A percentile compares a stretch with the other conserved stretches of the same genome.
Conservation (phyloP, 2,329 filamentous ascomycete species). For the Chaetomium globosum region DNA sequence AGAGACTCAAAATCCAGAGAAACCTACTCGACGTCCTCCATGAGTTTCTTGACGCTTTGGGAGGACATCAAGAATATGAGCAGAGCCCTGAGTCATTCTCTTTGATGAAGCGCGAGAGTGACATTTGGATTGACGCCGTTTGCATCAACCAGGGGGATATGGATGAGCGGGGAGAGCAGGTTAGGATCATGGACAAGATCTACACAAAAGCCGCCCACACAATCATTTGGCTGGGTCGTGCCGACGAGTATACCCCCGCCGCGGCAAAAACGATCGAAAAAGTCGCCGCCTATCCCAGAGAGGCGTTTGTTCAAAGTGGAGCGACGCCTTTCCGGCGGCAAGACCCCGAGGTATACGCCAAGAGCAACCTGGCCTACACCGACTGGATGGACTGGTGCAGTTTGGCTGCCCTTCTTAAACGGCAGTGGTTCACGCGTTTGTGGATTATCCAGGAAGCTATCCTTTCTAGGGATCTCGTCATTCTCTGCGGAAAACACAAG, state of each 20-base stretch:
- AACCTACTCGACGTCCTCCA: constrained; percentile 19
- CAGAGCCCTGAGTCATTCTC: neutral
- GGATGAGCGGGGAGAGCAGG: constrained; percentile 24
- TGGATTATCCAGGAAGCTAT: constrained; percentile 29
- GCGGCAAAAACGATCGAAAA: constrained; percentile 14
- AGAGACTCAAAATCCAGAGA: constrained; percentile 15
- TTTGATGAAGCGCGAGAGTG: neutral
- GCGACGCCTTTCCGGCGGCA: constrained; percentile 19
- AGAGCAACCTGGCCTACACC: constrained; percentile 16
- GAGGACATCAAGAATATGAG: neutral
- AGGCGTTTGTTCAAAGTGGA: constrained; percentile 13
- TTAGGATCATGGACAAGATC: constrained; percentile 27
- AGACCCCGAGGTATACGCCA: constrained; percentile 14
- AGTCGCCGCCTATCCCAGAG: constrained; percentile 17
- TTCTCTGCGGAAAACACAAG: constrained; percentile 18
- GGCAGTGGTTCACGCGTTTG: constrained; percentile 28
- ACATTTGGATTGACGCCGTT: constrained; percentile 27
- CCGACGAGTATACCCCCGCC: constrained; percentile 18
- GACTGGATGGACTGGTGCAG: constrained; percentile 28
- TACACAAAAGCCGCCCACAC: constrained; percentile 21
- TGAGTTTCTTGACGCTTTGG: constrained; percentile 4
- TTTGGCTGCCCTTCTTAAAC: constrained; percentile 26
- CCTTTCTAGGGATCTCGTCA: constrained; percentile 15
- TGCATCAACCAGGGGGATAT: constrained; percentile 26
- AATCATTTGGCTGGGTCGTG: constrained; percentile 25